Base-by-base conservation (phyloP, 768 basidiomycete genomes). In the Lactarius hengduanensis region DNA sequence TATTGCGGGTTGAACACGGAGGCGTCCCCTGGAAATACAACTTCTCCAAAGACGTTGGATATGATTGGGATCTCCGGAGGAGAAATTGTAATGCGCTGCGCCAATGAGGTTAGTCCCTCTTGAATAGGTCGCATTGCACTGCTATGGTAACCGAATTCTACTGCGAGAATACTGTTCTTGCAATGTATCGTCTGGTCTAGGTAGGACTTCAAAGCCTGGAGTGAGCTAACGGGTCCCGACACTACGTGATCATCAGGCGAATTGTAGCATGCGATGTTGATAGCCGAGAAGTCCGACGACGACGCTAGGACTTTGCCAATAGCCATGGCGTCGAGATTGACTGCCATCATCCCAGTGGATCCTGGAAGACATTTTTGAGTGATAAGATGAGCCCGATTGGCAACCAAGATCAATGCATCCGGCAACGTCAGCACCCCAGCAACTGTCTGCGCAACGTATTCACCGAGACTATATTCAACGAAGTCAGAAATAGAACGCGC, bases 391-490 rank as follows among this genome's bases (percentile, higher is more conserved):
- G 82, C 86, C 53, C 89, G 80, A 53, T 76, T 77, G 2, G 85
- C 86, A 47, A 91, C 80, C 30, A 91, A 73, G 4, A 76, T 74
- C 16, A 92, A 77, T 3, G 85, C 88, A 18, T 82, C 83, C 66
- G 82, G 77, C 20, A 91, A 75, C 0, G 80, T 78, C 16, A 92
- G 70, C 1, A 89, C 84, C 0, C 79, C 82, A 0, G 89, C 84
- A n/a, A 81, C 76, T 20, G 86, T 86, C 47, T 91, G 80, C 11
- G 87, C 90, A 9, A 85, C 85, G 62, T 89, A 91, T 77, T 92
- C 90, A 47, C 90, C 90, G 20, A 92, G 80, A 74, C 90, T 92
- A 66, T 55, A 40, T 36, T 30, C 62, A 13, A n/a, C 6, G 22
- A 22, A 22, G 60, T 54, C 58, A 67, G 9, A 26, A 28, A 72